Evolutionary conservation across 2,329 filamentous ascomycete genomes (phyloP), one percentile per base, ranked within the genome.

Genomic region (Pseudocercospora ulei): DNA sequence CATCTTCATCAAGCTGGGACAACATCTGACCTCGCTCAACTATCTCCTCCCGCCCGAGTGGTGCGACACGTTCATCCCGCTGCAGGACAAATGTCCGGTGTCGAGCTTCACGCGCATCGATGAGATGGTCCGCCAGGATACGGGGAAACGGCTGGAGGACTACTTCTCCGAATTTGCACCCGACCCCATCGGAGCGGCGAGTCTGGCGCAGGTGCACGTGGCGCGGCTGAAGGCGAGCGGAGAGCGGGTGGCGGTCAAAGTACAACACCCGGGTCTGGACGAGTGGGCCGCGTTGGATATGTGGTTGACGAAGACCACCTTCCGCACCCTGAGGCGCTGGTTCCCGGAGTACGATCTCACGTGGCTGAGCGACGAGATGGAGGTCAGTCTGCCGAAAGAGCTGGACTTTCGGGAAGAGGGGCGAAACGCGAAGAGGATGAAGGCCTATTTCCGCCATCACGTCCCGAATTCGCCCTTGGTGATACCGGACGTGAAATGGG

Each of bases 281-380:
- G 81, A 92, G 62, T 98, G 86, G 84, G 81, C 85, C 9, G 82
- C 78, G 16, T 69, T 98, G 7, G 90, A 98, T 60, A 71, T 96
- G 49, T 76, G 79, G 2, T 68, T 98, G 45, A 98, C 90, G 3
- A 69, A 75, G 23, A 92, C 90, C 55, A 92, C 87, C 0, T 98
- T 98, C 62, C 77, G 79, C 7, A 90, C 80, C 0, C 67, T 98
- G 44, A 94, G 93, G 63, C 74, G 75, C 42, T 95, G 88, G 69
- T 98, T 98, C 57, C 92, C 92, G 2, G 87, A 96, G 53, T 98
- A 98, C 61, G 90, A 98, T 60, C 71, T 98, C 17, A 87, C 93
- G 56, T 98, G 90, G 90, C 68, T 98, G 6, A 87, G 85, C 1
- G 77, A 79, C 5, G 90, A 98, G 63, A 92, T 98, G 81, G 84